Base-by-base conservation (phyloP, 2,329 filamentous ascomycete species). In the Aspergillus sp. region DNA sequence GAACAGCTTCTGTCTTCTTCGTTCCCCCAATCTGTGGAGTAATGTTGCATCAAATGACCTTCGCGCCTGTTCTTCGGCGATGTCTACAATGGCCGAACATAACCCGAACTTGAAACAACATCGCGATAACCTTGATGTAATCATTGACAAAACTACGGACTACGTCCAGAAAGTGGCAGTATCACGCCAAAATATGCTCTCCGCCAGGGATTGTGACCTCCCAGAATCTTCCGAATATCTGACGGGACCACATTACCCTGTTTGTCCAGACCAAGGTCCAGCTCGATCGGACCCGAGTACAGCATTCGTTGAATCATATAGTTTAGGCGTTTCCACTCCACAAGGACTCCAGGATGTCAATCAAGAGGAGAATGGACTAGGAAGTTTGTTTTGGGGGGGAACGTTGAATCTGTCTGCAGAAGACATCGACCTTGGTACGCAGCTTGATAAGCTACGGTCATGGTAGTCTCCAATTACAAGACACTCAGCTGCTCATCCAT, bases 21-120 rank as follows among this genome's bases (percentile, higher is more conserved):
- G 60, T 9, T 58, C 55, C 8, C 59, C 60, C 1, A 14, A 42
- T 5, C 50, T 63, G 2, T 61, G 59, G 59, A 58, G 56, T 7
- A 46, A 55, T 2, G 45, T 49, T 6, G 55, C 60, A 16, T 59
- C 59, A 1, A 60, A 63, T 16, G 59, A 63, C 20, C 45, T 63
- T 3, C 52, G 60, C 0, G 60, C 60, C 13, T 61, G 59, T 42
- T 63, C 59, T 0, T 61, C 58, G 0, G 47, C 51, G 9, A 33
- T 63, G 4, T 61, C 56, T 35, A 53, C 60, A 7, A 61, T 63
- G 60, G 59, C 60, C 10, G 60, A 63, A 49, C 50, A 56, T 1
- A 58, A 63, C 20, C 13, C 55, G 2, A 51, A 20, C n/a, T 26
- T 63, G 10, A 58, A 56, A 20, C 59, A 53, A 10, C 58, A 61